Conservation (phyloP, 495 filamentous ascomycete species). For the Aspergillus saccharolyticus region DNA sequence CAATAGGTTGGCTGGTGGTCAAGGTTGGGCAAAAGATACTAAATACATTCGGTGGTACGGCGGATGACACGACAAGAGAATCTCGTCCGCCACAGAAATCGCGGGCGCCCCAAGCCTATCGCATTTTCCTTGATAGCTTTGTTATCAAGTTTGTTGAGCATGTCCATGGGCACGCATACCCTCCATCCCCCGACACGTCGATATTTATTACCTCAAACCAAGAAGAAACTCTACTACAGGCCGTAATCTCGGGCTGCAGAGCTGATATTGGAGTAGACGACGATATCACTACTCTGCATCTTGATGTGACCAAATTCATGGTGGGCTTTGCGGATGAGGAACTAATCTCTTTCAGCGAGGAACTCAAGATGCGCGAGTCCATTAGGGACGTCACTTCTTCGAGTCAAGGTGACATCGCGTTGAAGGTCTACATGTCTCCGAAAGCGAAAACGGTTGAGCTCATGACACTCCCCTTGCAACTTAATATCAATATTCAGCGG, state of each 20-base stretch:
- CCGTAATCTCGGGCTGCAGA: conserved; percentile 23
- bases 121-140: conserved; percentile 48
- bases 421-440: conserved; percentile 51
- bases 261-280: conserved; percentile 20
- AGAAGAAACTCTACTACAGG: conserved; percentile 37
- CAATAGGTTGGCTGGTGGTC: conserved; percentile 59
- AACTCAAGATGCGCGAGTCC: conserved; percentile 65
- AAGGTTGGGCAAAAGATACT: conserved; percentile 55
- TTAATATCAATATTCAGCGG: conserved; percentile 72
- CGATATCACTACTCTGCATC: conserved; percentile 22
- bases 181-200: conserved; percentile 10
- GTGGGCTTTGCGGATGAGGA: conserved; percentile 70
- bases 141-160: conserved; percentile 63
- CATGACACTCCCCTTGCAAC: conserved; percentile 72
- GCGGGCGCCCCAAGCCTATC: conserved; percentile 35
- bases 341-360: conserved; percentile 67
- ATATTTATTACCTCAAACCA: conserved; percentile 21
- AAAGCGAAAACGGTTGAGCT: conserved; percentile 58
- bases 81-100: conserved; percentile 13
- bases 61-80: conserved; percentile 15
- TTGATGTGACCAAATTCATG: conserved; percentile 57
- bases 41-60: conserved; percentile 30
- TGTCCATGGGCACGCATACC: conserved; percentile 41
- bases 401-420: conserved; percentile 58
- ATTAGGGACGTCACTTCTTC: conserved; percentile 55